Base-by-base conservation (phyloP, 805 yeast genomes). In the Starmerella bombi region DNA sequence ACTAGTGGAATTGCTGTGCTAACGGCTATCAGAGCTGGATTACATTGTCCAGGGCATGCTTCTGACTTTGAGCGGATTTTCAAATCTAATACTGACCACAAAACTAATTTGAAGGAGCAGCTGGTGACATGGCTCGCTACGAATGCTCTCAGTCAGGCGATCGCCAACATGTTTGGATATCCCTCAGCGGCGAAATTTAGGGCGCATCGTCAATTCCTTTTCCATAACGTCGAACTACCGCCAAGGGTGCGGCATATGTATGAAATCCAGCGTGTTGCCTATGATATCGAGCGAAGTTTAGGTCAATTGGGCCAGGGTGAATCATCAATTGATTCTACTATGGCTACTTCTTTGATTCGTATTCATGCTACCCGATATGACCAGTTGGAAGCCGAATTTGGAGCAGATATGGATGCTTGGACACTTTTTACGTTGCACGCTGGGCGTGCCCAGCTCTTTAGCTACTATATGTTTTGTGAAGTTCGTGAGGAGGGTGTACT, bases 41-140 rank as follows among this genome's bases (percentile, higher is more conserved):
- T 91, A 21, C 94, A 91, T 54, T 71, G 85, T 18, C 91, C 85
- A 0, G 88, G 82, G 46, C 64, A 66, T 52, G 65, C 71, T 37
- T 56, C 63, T 34, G 72, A 64, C 25, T 62, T 70, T 33, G 70
- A 67, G 36, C 69, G 70, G 28, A 63, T 64, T 57, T 64, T 61
- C 51, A 64, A 67, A 40, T 63, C 54, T 44, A 70, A 58, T 65
- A 35, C 43, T 15, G 34, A 40, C 28, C 41, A 47, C 39, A 45
- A 44, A 32, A 27, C 53, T 12, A 41, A 49, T 36, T 39, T 45
- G 21, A 71, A 71, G 21, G 98, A 91, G 60, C 93, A 84, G 53
- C 69, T 77, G 25, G 71, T 78, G 44, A 88, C 98, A 0, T 88
- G 98, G 98, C 73, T 83, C n/a, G 73, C 83, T 9, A 84, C 95